Evolutionary conservation across 1,284 basidiomycete genomes (phyloP).

Genomic region (Crepidotus sp.): DNA sequence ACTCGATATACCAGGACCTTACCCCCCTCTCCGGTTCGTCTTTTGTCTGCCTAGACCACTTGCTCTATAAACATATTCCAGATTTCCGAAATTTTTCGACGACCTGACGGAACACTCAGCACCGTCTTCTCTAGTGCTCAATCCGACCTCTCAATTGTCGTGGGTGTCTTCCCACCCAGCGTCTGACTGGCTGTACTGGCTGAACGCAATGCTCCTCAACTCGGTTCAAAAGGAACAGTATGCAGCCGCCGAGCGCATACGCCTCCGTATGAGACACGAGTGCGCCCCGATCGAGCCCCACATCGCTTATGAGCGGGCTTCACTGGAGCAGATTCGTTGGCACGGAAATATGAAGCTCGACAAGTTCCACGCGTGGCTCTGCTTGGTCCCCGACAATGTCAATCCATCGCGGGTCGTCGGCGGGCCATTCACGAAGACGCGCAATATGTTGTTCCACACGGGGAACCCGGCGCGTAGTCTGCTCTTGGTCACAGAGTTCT

Average conservation of each 20-base stretch:
- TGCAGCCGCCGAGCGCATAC: slow-evolving; percentile 13
- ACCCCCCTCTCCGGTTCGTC: too few relatives aligned
- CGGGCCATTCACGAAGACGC: slow-evolving; percentile 14
- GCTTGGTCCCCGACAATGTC: slow-evolving; percentile 15
- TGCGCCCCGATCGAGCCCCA: slow-evolving; percentile 9
- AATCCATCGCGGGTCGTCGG: slow-evolving; percentile 5
- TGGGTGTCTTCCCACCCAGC: too few relatives aligned
- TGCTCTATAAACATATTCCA: too few relatives aligned
- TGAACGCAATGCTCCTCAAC: slow-evolving; percentile 3
- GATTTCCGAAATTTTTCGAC: too few relatives aligned
- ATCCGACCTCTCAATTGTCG: too few relatives aligned
- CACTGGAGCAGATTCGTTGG: slow-evolving; percentile 11
- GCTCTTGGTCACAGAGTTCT: slow-evolving; percentile 12
- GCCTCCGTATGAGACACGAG: slow-evolving; percentile 5
- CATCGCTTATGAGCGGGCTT: slow-evolving; percentile 11
- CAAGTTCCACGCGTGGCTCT: slow-evolving; percentile 11
- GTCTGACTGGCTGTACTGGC: background rate
- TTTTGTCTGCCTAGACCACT: too few relatives aligned
- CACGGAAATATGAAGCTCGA: slow-evolving; percentile 1
- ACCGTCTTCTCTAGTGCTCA: too few relatives aligned
- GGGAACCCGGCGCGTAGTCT: slow-evolving; percentile 14
- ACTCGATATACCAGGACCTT: too few relatives aligned
- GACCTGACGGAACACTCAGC: too few relatives aligned
- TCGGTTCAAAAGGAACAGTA: slow-evolving; percentile 8
- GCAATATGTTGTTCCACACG: slow-evolving; percentile 12